Evolutionary conservation across 192 early-diverging fungal genomes (phyloP), one percentile per base, ranked within the genome.

Genomic region (Spizellomyces punctatus): DNA sequence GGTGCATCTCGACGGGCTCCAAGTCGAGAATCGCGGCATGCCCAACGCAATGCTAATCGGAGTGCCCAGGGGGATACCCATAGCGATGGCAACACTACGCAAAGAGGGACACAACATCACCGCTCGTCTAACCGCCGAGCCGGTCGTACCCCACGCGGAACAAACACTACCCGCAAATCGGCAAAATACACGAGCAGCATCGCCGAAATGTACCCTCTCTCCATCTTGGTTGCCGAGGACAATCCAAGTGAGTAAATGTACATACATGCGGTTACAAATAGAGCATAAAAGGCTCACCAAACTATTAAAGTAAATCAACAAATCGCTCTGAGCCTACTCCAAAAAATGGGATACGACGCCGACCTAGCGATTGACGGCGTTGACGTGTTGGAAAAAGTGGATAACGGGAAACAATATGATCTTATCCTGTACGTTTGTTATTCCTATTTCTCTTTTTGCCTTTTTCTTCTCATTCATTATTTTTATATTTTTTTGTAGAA

Each of bases 141-240:
- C 50, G n/a, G n/a, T n/a, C 50, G 50, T 54, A 2, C 50, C 50
- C 50, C 14, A 0, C 12, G 50, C 50, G 14, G 17, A 12, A 54
- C 50, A 12, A 12, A 12, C 50, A 54, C 12, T n/a, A 54, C 1
- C 50, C 50, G 2, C 50, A 12, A 36, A 36, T 36, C 50, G 4
- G 2, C 0, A 0, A 12, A n/a, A 54, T 54, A 12, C 50, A n/a
- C 50, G 1, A 54, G 1, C 50, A 36, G 27, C 27, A 36, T 36
- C 27, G 27, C 60, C 69, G 59, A 10, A 1, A 17, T 27, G 17
- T 74, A 74, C 46, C 72, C 72, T 10, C 44, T 74, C 1, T 50
- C 36, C 42, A 74, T 74, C 17, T 36, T 74, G 12, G 72, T 74
- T 6, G 72, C 64, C 14, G 72, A 74, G 48, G 72, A 74, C 56